These are phyloP conservation scores for Suaeda aralocaspica DNA, from an alignment of 148 eudicot species.

Conservation along the genomic window DNA sequence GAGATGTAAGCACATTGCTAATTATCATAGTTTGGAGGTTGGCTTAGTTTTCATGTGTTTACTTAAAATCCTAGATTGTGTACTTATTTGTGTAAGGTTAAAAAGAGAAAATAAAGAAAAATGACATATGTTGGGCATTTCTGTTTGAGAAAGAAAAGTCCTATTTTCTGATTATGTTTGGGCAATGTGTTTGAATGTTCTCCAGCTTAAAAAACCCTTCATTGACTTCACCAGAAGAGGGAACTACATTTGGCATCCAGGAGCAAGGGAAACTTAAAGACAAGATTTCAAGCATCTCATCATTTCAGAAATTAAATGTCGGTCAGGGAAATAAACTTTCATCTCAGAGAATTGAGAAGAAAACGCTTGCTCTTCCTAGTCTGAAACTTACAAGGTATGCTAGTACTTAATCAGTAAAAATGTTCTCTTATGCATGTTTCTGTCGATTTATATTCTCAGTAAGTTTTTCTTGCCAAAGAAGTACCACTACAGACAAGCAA, in stretches of 20 bases:
- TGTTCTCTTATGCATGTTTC: not conserved
- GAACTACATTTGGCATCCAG: constrained; percentile 28
- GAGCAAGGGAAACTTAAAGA: constrained; percentile 22
- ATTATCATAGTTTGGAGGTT: not conserved
- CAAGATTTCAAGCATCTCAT: constrained; percentile 24
- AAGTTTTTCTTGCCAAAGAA: constrained; percentile 22
- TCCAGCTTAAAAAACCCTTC: constrained; percentile 33
- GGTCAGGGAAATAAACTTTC: constrained; percentile 29
- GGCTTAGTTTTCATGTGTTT: constrained; percentile 5
- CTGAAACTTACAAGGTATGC: constrained; percentile 28
- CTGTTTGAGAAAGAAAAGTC: not conserved
- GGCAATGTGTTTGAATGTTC: constrained; percentile 11
- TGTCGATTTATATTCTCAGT: not conserved
- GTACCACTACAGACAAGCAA: constrained; percentile 19
- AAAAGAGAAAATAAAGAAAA: not conserved
- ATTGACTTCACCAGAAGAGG: constrained; percentile 23
- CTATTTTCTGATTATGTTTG: constrained; percentile 14
- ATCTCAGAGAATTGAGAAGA: constrained; percentile 29
- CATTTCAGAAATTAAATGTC: constrained; percentile 26
- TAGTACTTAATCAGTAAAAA: not conserved
- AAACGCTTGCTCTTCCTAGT: constrained; percentile 21
- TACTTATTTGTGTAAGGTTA: no score
- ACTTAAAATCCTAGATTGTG: not conserved
- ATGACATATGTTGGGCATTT: not conserved
- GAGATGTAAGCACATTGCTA: not conserved